phyloP scores from a whole-genome alignment of 2,329 filamentous ascomycete species.

The Fusarium denticulatum region DNA sequence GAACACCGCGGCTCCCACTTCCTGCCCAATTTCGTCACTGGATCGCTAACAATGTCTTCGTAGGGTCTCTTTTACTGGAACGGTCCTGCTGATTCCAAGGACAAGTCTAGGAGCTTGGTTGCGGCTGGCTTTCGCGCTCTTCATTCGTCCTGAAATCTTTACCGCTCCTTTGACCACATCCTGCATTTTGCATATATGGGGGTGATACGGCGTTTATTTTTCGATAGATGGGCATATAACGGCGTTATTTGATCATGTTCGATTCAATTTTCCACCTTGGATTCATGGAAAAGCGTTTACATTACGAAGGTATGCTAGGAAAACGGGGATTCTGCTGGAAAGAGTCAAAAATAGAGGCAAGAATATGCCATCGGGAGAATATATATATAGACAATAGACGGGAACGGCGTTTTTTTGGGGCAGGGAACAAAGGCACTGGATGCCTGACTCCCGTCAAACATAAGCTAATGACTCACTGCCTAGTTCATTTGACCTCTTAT shows the following conservation, averaged over 20 bases:
- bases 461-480: constrained; percentile 25
- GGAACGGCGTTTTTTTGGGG: constrained; percentile 35
- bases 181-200: constrained; percentile 26
- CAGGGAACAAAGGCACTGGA: constrained; percentile 21
- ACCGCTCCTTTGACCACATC: constrained; percentile 11
- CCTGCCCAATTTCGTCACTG: not conserved
- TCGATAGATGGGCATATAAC: constrained; percentile 30
- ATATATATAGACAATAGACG: constrained; percentile 42
- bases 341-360: constrained; percentile 28
- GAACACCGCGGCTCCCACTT: constrained; percentile 19
- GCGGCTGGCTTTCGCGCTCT: constrained; percentile 67
- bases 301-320: constrained; percentile 30
- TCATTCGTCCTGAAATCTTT: constrained; percentile 52
- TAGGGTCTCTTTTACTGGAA: constrained; percentile 85
- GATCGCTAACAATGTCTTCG: constrained; percentile 32
- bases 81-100: constrained; percentile 74
- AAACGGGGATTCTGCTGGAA: constrained; percentile 23
- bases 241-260: constrained; percentile 21
- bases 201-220: constrained; percentile 33
- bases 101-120: constrained; percentile 66
- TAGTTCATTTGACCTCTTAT: constrained; percentile 6
- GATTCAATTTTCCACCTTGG: constrained; percentile 2
- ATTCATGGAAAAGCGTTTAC: constrained; percentile 1
- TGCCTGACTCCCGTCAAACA: constrained; percentile 8
- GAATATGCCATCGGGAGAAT: constrained; percentile 7